phyloP scores from a whole-genome alignment of 2,329 filamentous ascomycete species.

The Colletotrichum abscissum region DNA sequence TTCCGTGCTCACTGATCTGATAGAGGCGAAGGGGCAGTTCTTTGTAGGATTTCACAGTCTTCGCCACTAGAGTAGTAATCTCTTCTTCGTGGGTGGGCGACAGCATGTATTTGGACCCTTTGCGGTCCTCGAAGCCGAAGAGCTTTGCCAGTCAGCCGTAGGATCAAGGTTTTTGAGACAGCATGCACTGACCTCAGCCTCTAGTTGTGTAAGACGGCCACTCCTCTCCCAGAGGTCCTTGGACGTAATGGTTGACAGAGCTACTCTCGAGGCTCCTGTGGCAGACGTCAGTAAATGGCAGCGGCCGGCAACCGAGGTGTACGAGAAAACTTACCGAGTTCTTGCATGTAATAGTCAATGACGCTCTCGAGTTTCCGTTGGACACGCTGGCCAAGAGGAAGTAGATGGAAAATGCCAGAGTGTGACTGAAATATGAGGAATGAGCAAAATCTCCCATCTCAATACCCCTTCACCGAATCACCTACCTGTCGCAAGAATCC shows the following conservation, averaged over 20 bases:
- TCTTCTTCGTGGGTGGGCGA: conserved; percentile 98
- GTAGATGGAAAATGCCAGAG: conserved; percentile 90
- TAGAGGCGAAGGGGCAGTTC: conserved; percentile 88
- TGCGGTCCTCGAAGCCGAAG: conserved; percentile 84
- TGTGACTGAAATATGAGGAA: conserved; percentile 69
- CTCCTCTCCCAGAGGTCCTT: conserved; percentile 86
- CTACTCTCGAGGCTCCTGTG: conserved; percentile 81
- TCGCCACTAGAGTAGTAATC: conserved; percentile 84
- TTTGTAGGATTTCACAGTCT: conserved; percentile 83
- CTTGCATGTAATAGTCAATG: conserved; percentile 90
- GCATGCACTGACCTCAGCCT: conserved; percentile 71
- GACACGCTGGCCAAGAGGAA: conserved; percentile 87
- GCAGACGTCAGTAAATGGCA: neutral
- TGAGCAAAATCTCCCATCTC: neutral
- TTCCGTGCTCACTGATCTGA: conserved; percentile 76
- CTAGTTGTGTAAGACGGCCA: conserved; percentile 79
- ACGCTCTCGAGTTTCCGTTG: conserved; percentile 88
- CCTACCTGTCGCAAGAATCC: conserved; percentile 79
- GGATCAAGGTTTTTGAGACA: neutral
- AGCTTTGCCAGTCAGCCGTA: conserved; percentile 62
- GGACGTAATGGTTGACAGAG: conserved; percentile 86
- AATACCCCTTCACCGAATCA: conserved; percentile 4
- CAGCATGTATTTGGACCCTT: conserved; percentile 78
- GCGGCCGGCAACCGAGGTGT: neutral
- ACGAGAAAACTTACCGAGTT: conserved; percentile 64